Conservation (phyloP, 345 rosid genomes). For the Melaleuca alternifolia region DNA sequence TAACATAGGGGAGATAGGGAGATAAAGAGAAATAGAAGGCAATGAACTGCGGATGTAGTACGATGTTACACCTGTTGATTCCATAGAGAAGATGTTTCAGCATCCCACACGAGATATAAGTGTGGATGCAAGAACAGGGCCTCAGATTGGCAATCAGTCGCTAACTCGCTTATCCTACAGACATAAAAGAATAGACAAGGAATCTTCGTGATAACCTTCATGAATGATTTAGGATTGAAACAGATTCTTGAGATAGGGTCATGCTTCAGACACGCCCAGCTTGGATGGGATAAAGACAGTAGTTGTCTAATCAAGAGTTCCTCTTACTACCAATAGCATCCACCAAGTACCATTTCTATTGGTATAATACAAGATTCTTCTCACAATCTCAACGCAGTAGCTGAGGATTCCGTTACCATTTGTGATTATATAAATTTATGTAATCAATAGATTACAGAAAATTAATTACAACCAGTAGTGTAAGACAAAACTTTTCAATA, state of each 20-base stretch:
- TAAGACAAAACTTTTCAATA: background rate
- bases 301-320: background rate
- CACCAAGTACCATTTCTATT: background rate
- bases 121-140: background rate
- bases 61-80: background rate
- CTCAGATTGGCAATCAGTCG: background rate
- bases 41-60: background rate
- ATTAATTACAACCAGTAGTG: background rate
- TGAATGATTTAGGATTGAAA: background rate
- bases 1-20: background rate
- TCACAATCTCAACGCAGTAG: background rate
- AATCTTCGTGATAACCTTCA: background rate
- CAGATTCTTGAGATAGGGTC: background rate
- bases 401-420: background rate
- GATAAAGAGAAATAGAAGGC: background rate
- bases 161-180: background rate
- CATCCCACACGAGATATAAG: background rate
- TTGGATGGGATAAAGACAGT: background rate
- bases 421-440: background rate
- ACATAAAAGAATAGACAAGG: background rate
- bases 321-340: background rate
- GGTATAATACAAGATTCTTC: background rate
- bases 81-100: background rate
- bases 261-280: background rate
- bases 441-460: background rate